Evolutionary conservation across 1,284 basidiomycete species (phyloP), one percentile per base, ranked within the genome.

Genomic region (Naganishia albida): DNA sequence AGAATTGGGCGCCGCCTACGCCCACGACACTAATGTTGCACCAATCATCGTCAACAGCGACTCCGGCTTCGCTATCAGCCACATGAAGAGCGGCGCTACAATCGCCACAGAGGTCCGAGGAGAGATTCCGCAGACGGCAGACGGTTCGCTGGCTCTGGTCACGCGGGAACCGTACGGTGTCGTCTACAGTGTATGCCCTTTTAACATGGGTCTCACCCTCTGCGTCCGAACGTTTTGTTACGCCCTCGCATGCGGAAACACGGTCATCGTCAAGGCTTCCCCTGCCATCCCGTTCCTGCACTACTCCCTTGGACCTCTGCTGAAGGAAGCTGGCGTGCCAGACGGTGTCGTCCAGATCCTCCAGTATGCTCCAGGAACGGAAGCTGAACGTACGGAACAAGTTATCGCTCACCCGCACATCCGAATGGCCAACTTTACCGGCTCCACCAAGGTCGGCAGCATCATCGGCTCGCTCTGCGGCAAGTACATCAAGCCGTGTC

Each of bases 191-290:
- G 48, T 49, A 26, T 60, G 64, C 26, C 64, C 64, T 7, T 65
- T 65, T 57, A 65, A 65, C 51, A 60, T 65, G 51, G 64, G 64
- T 20, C 39, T 65, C n/a, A 62, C 51, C 23, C 59, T 67, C 20
- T 59, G 62, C 8, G 52, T 65, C 13, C 63, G 67, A 56, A 64
- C 62, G 1, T 62, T 67, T 39, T 65, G 63, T 25, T 53, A 77
- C 83, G 12, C 84, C 86, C 77, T 88, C 25, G 78, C 87, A 3
- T 85, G 84, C 38, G 87, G 86, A 2, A 88, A 88, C 74, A 85
- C 86, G 0, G 83, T 85, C 2, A 81, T 89, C 0, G 70, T 87
- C 43, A 86, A 86, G 70, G 63, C 67, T 20, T 60, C 57, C 16
- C 64, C 53, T 18, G 49, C 57, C 15, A 65, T 65, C 28, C 64